These are phyloP conservation scores for Cercospora zeae-maydis DNA, from an alignment of 2,329 filamentous ascomycete genomes.

Conservation along the genomic window DNA sequence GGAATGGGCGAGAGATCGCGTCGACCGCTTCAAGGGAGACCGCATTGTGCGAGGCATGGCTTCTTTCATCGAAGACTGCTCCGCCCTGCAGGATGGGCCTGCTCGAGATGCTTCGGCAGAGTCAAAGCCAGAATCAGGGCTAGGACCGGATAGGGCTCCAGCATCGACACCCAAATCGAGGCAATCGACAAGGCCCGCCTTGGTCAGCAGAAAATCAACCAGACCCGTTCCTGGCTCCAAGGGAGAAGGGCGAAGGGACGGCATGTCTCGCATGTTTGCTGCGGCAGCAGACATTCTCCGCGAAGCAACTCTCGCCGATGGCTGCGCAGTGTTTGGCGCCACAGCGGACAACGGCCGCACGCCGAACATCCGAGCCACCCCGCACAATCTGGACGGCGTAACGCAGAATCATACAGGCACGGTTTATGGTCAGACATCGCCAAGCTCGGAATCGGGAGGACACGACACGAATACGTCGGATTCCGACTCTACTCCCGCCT, in stretches of 20 bases:
- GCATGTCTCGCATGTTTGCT: slow-evolving; percentile 25
- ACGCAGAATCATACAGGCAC: slow-evolving; percentile 5
- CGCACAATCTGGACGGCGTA: slow-evolving; percentile 10
- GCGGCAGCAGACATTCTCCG: slow-evolving; percentile 30
- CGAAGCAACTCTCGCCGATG: slow-evolving; percentile 33
- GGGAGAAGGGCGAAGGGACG: slow-evolving; percentile 14
- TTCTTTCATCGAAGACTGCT: slow-evolving; percentile 39
- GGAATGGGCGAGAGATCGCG: slow-evolving; percentile 53
- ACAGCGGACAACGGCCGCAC: slow-evolving; percentile 20
- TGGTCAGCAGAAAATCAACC: slow-evolving; percentile 19
- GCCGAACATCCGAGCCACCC: slow-evolving; percentile 15
- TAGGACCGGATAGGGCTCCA: neutral
- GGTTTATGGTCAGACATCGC: slow-evolving; percentile 14
- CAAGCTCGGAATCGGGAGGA: slow-evolving; percentile 21
- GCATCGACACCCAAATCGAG: neutral
- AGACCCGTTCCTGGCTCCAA: neutral
- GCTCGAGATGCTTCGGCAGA: neutral
- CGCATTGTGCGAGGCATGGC: slow-evolving; percentile 54
- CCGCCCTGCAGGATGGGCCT: slow-evolving; percentile 6
- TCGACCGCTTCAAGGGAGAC: slow-evolving; percentile 52
- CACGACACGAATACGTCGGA: slow-evolving; percentile 24
- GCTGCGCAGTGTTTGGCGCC: slow-evolving; percentile 31
- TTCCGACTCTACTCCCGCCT: slow-evolving; percentile 23
- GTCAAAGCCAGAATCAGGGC: neutral
- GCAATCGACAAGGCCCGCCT: slow-evolving; percentile 7